Conservation (phyloP, 805 yeast genomes). For the Candida khao-thaluensis region DNA sequence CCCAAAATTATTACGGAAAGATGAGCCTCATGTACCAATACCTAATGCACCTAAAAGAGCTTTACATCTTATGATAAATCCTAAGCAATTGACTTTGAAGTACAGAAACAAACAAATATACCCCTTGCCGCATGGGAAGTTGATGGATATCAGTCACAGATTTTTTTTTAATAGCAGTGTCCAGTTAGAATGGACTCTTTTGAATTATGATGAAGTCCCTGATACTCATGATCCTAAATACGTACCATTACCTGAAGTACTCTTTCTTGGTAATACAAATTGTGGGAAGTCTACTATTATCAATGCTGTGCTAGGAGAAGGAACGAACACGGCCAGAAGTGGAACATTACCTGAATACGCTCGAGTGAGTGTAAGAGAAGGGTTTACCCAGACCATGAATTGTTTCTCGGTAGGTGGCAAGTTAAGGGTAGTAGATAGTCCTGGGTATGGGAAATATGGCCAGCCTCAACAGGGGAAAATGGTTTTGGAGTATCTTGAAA, state of each 20-base stretch:
- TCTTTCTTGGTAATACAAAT: constrained; percentile 78
- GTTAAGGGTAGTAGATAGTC: constrained; percentile 75
- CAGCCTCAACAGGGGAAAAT: constrained; percentile 64
- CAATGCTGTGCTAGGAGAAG: constrained; percentile 53
- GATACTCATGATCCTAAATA: constrained; percentile 22
- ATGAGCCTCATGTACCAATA: no score
- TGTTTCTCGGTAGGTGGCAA: constrained; percentile 65
- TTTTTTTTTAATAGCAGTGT: constrained; percentile 47
- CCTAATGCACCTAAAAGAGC: no score
- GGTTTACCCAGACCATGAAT: constrained; percentile 63
- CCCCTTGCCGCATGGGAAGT: constrained; percentile 9
- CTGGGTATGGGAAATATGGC: constrained; percentile 85
- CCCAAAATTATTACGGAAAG: not conserved
- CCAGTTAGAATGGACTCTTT: constrained; percentile 60
- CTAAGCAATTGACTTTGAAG: constrained; percentile 20
- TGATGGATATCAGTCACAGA: constrained; percentile 22
- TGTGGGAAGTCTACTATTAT: constrained; percentile 83
- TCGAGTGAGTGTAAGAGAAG: constrained; percentile 51
- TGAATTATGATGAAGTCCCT: constrained; percentile 55
- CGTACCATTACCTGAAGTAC: constrained; percentile 60
- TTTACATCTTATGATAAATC: constrained; percentile 18
- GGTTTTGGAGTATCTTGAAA: constrained; percentile 59
- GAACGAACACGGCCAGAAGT: constrained; percentile 15
- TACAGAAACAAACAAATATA: constrained; percentile 21
- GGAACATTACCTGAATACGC: constrained; percentile 14